These are phyloP conservation scores for Bryopsis sp. DNA, from an alignment of 139 green algal species.

Conservation along the genomic window DNA sequence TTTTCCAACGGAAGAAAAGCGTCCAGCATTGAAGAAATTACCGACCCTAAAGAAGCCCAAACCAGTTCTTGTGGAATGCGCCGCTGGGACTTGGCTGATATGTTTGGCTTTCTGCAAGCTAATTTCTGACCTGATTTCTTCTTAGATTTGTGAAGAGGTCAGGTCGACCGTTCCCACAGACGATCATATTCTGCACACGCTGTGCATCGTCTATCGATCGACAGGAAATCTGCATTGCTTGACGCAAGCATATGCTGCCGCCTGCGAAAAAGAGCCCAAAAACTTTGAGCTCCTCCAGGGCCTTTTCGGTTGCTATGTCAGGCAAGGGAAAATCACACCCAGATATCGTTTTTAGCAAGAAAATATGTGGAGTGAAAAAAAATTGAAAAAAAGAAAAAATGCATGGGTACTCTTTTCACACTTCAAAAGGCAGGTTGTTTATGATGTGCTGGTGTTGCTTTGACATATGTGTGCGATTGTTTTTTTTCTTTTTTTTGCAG, in stretches of 20 bases:
- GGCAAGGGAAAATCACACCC: constrained; percentile 22
- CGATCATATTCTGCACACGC: constrained; percentile 46
- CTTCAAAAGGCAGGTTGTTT: too few species aligned
- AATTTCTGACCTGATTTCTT: too few species aligned
- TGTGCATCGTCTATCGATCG: constrained; percentile 31
- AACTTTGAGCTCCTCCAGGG: constrained; percentile 37
- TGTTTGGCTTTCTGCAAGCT: not conserved
- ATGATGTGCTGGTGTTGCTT: too few species aligned
- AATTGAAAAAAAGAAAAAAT: too few species aligned
- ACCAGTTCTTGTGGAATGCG: too few species aligned
- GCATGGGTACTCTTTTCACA: too few species aligned
- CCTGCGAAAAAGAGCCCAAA: constrained; percentile 27
- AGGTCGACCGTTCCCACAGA: constrained; percentile 30
- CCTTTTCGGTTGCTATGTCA: constrained; percentile 48
- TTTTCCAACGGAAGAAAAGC: too few species aligned
- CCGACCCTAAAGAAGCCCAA: too few species aligned
- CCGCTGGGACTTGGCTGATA: not conserved
- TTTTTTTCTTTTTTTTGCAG: constrained; percentile 25
- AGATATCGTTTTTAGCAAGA: not conserved
- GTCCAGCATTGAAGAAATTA: too few species aligned
- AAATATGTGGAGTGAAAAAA: not conserved
- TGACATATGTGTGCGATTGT: not conserved
- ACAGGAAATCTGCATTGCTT: constrained; percentile 28
- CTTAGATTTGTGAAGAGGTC: constrained; percentile 38
- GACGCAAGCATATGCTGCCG: constrained; percentile 41